phyloP scores from a whole-genome alignment of 2,329 filamentous ascomycete species.

The Colletotrichum shisoi region DNA sequence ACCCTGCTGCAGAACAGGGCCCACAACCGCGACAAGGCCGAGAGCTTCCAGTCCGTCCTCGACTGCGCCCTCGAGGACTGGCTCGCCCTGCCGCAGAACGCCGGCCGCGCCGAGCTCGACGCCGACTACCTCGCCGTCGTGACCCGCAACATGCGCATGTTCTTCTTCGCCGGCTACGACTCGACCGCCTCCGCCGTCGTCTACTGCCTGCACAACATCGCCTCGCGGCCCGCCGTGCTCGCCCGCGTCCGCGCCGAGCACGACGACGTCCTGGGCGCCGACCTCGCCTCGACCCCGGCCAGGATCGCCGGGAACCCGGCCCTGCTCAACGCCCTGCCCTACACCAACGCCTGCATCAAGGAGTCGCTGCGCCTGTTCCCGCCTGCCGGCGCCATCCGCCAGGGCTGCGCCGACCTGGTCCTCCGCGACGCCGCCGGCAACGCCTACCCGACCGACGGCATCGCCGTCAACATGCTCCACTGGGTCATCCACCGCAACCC shows the following conservation, averaged over 20 bases:
- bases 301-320: constrained; percentile 48
- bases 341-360: constrained; percentile 63
- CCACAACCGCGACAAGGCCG: constrained; percentile 28
- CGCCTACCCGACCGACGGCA: constrained; percentile 55
- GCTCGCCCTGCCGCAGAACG: constrained; percentile 43
- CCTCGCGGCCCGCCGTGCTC: constrained; percentile 45
- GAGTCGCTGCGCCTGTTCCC: constrained; percentile 64
- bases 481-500: constrained; percentile 51
- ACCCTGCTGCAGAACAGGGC: constrained; percentile 42
- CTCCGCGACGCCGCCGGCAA: constrained; percentile 54
- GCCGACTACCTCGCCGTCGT: constrained; percentile 45
- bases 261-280: constrained; percentile 57
- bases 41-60: constrained; percentile 43
- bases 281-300: constrained; percentile 13
- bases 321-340: constrained; percentile 60
- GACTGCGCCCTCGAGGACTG: constrained; percentile 47
- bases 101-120: constrained; percentile 40
- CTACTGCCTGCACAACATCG: constrained; percentile 45
- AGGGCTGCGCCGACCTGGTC: constrained; percentile 50
- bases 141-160: constrained; percentile 46
- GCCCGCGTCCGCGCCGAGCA: constrained; percentile 54
- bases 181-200: constrained; percentile 49
- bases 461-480: constrained; percentile 53
- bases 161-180: constrained; percentile 53
- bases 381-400: constrained; percentile 57